Base-by-base conservation (phyloP, 495 filamentous ascomycete species). In the Penicillium tannophilum region DNA sequence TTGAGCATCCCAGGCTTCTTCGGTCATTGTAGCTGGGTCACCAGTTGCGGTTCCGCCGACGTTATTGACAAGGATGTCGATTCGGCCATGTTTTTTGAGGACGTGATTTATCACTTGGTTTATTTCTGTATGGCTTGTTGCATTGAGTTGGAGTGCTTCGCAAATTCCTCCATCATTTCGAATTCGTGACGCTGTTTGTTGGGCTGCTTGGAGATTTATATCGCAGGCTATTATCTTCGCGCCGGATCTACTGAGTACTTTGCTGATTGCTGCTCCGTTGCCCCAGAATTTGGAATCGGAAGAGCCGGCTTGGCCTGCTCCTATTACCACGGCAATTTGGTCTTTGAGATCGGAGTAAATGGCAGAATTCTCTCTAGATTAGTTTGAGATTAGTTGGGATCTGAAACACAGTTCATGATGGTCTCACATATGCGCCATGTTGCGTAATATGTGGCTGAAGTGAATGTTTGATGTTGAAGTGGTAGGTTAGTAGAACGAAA, bases 31-130 rank as follows among this genome's bases (percentile, higher is more conserved):
- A 10, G 68, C 77, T 20, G 79, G 77, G 44, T 75, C 74, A 1
- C 78, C 80, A 1, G 78, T 71, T 54, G 76, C 69, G 19, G 65
- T 73, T 33, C 63, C 58, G 11, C 79, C 81, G 6, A 83, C 80
- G 58, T 82, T 82, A 59, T 82, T 82, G 8, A 82, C 66, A 11
- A 84, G 71, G 41, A 84, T 78, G 55, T 83, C 81, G 17, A 84
- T 79, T 4, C 80, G 64, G 26, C 74, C 75, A 51, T 82, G 60
- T 55, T 73, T 77, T 0, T 52, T 53, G 43, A 80, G 60, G 47
- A 72, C 73, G 3, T 68, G 63, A 11, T 75, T 67, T 4, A 82
- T 69, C 4, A 79, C 61, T 26, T 55, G 61, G 59, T 72, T 54
- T 30, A 80, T 66, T 9, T 74, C 66, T 1, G 46, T 24, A 5